Base-by-base conservation (phyloP, 73 alveolate species). In the Diophrys appendiculata region DNA sequence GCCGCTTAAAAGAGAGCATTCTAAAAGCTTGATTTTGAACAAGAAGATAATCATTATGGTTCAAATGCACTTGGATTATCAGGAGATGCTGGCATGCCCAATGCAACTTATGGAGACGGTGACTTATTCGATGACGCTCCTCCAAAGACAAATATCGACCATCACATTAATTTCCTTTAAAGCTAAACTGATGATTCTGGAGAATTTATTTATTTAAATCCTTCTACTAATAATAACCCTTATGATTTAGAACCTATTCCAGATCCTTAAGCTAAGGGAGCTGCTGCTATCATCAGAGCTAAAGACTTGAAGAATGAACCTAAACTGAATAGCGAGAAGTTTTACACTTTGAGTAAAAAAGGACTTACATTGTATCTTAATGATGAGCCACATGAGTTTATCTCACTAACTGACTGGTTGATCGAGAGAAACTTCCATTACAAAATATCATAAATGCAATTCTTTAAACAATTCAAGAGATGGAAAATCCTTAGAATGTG, bases 401-500 rank as follows among this genome's bases (percentile, higher is more conserved):
- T 92, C 52, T 79, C 95, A 23, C 90, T 92, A 30, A 90, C 89
- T 65, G 94, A 88, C 55, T 92, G 97, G 97, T 70, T 92, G 53
- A 78, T 78, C 34, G 97, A 92, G 72, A 80, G 94, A 71, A 72
- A 92, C 67, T 81, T 77, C 78, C 89, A 85, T 67, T 83, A 89
- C 78, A 30, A 92, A 65, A 89, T 89, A 28, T 43, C 83, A 29
- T 76, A 80, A 27, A 85, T 77, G 82, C 64, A 76, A 54, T 92
- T 92, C 90, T 92, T 92, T 74, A 80, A 90, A 72, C 71, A 89
- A 68, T 92, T 92, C 74, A 87, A 94, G 77, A 80, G 93, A 65
- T 92, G 97, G 97, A 92, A 92, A 82, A 86, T 92, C 43, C 54
- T 92, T 31, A 85, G 92, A 70, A 89, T 92, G 94, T 92, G 97